Evolutionary conservation across 2,329 filamentous ascomycete genomes (phyloP), one percentile per base, ranked within the genome.

Genomic region (Epichloe hybrida): DNA sequence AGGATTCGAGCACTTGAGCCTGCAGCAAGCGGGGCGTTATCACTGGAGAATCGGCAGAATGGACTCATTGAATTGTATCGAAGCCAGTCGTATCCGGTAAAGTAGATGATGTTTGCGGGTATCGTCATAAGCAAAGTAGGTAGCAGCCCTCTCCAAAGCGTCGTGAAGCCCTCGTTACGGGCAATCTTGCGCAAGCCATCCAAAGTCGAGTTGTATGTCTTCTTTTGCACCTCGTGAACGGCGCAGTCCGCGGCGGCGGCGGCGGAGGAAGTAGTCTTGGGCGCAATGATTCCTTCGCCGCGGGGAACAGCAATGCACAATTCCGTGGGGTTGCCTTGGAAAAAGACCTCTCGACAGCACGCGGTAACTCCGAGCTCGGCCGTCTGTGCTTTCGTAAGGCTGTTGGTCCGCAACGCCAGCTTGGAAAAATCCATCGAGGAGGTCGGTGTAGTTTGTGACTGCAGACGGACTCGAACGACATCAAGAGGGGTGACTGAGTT

Each of bases 291-390:
- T 5, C 68, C 69, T 36, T 69, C 70, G 39, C 76, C 70, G 31
- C 76, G 76, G 11, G 79, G 75, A 4, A 79, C 79, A n/a, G 86
- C 85, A 55, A 95, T 73, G 64, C 90, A 95, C 56, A 85, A 81
- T 52, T 88, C 84, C 23, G 83, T 79, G 65, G 84, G 86, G 63
- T 94, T 90, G 57, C 88, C 90, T 56, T 91, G 82, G 75, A 95
- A 98, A 67, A 97, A 98, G 37, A 98, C 91, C 66, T 98, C 91
- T 54, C 93, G 83, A 64, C 93, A 98, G 69, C 93, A 98, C 39
- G 90, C 83, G 15, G 90, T 95, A 50, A 97, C 88, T 54, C 93
- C 93, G 47, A 97, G 79, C 61, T 91, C 88, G 34, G 86, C 66
- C 2, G 79, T 81, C 50, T 88, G 88, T 46, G 93, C 77, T 56